Base-by-base conservation (phyloP, 371 early-diverging fungal species). In the Mortierella sp. region DNA sequence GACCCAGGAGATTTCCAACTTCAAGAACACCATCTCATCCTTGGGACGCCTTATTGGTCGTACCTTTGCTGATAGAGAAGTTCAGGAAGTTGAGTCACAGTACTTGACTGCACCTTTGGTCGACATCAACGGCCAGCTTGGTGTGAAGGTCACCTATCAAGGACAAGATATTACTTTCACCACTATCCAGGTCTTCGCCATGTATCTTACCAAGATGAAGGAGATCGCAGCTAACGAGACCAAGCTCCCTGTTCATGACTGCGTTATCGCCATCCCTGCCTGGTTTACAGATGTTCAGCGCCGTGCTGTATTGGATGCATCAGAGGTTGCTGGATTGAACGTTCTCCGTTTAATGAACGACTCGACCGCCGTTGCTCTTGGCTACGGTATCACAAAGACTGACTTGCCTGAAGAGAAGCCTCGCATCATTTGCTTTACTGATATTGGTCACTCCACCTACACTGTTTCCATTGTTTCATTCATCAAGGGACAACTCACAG, bases 1-100 rank as follows among this genome's bases (percentile, higher is more conserved):
- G 89, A 97, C 95, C 35, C 93, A 93, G 87, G 96, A 97, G 88
- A 89, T 96, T 81, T 93, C 91, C 85, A 97, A 97, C 90, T 97
- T 97, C 80, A 95, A 96, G 85, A 96, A 96, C 88, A 99, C 99
- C 68, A 91, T 99, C 68, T 89, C 89, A 66, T 92, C 93, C 55
- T 86, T 98, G 83, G 99, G 99, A 90, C 96, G 99, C 82, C 76
- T 99, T 62, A 90, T 95, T 61, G 99, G 99, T 55, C 93, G 98
- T 70, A 94, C 95, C 67, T 92, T 90, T 82, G 84, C 86, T 28
- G 99, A 99, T 82, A 91, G 92, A 61, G 98, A 98, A 72, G 86
- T 98, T 70, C 89, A 89, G 76, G 91, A 90, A 76, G 71, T 92
- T 55, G 99, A 98, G 90, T 88, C 89, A 79, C 87, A 86, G 72